Evolutionary conservation across 148 eudicot genomes (phyloP), one percentile per base, ranked within the genome.

Genomic region (Camellia sinensis): DNA sequence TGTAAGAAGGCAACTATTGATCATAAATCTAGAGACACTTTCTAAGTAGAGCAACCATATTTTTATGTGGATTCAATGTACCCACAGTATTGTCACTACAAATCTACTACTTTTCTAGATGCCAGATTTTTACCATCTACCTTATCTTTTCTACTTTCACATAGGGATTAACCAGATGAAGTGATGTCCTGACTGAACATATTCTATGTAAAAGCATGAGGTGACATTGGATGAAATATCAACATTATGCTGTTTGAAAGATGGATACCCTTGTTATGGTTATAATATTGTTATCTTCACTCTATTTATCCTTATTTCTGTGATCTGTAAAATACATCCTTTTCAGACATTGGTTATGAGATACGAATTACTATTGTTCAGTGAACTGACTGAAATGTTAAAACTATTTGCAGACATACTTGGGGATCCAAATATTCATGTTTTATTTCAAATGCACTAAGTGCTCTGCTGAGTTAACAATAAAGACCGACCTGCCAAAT

Each of bases 371-470:
- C 7, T 72, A 44, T 41, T 60, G 60, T 48, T n/a, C 21, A 18
- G 54, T 19, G 48, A 79, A 53, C 76, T 80, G 41, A 64, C 64
- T 48, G 19, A 67, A 52, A 50, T 68, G 56, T 54, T 66, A 2
- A 57, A 29, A 45, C 41, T 17, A 6, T 85, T 77, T 86, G 83
- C 92, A 94, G 98, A 93, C 94, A 43, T 95, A 93, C 71, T 82
- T 93, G 85, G 98, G 99, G 14, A 93, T 96, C 62, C 98, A 92
- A 85, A 91, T 92, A 69, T 92, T 92, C 75, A 84, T 97, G 78
- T 96, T 96, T 77, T 94, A 96, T 86, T 91, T 93, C 69, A 94
- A 92, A 82, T 94, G 99, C 80, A 94, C 97, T 1, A 94, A 83
- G 75, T 96, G 98, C 78, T 94, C 98, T 1, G 95, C 97, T 0